Conservation (phyloP, 192 early-diverging fungal genomes). For the Backusella tuberculispora region DNA sequence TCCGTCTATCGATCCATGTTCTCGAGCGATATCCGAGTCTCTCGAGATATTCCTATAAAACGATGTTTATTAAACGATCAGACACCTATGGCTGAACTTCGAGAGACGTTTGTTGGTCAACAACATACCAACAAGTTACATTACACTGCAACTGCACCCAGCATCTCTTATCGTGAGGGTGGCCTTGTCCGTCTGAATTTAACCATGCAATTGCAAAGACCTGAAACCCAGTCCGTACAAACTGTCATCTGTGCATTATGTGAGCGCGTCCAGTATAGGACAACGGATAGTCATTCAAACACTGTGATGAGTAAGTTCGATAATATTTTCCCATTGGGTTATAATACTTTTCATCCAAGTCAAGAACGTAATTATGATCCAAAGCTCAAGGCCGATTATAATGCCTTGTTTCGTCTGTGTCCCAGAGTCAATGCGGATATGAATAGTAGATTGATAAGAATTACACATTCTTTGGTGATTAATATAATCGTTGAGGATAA, state of each 20-base stretch:
- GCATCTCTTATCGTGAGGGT: conserved; percentile 44
- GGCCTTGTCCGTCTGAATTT: conserved; percentile 40
- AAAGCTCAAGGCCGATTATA: conserved; percentile 28
- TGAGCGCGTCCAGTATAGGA: conserved; percentile 40
- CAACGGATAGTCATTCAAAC: conserved; percentile 25
- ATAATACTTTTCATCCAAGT: conserved; percentile 28
- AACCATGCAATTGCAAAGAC: conserved; percentile 24
- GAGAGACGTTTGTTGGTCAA: conserved; percentile 16
- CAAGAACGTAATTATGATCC: conserved; percentile 33
- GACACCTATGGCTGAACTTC: background rate
- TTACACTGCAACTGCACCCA: conserved; percentile 41
- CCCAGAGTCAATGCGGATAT: conserved; percentile 38
- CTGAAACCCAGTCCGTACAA: conserved; percentile 19
- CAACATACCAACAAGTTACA: conserved; percentile 20
- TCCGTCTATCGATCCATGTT: conserved; percentile 45
- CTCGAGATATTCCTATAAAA: conserved; percentile 44
- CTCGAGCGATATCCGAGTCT: conserved; percentile 42
- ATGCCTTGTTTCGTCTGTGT: conserved; percentile 35
- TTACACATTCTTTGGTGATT: conserved; percentile 33
- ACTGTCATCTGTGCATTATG: conserved; percentile 40
- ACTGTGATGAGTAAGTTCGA: conserved; percentile 28
- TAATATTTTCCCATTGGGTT: conserved; percentile 36
- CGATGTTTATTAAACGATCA: conserved; percentile 43
- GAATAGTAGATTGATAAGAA: conserved; percentile 28
- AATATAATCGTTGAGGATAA: conserved; percentile 31